Evolutionary conservation across 208 protist genomes (phyloP), one percentile per base, ranked within the genome.

Genomic region (Acanthamoeba sp.): DNA sequence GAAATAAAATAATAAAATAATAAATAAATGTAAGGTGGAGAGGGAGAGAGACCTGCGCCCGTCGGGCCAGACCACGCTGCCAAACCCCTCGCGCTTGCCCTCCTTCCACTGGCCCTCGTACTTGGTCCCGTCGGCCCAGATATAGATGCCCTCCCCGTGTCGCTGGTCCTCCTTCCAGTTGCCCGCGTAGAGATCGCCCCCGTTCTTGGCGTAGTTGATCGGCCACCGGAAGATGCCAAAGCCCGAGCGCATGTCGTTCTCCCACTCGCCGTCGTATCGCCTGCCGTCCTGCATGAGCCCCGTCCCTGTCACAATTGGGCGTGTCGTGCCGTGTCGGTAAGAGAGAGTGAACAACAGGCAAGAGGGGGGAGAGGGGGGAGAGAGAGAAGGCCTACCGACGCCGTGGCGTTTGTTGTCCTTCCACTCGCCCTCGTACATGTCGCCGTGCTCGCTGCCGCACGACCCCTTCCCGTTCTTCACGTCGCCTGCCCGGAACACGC

Each of bases 71-170:
- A 50, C 78, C 9, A 93, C 94, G 24, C 27, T 69, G 36, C 95
- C 95, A 27, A n/a, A 64, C 59, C 95, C 95, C 4, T 96, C 36
- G 5, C 94, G 80, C 45, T 94, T 95, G 48, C 90, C 90, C 38
- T 93, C 89, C 76, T 89, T 55, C 76, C 94, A 96, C 84, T 94
- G 32, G 10, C 95, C 95, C 59, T 91, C 94, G 94, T 95, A 96
- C 20, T 20, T n/a, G 29, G 38, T 94, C 18, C 80, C 76, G 42
- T 80, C 52, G 29, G 42, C 27, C 71, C 42, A 85, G 2, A 50
- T 32, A 59, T 85, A 71, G 22, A 48, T 20, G 97, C 98, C 22
- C 96, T 95, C 27, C 18, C 84, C 84, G 52, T 90, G 52, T 48
- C 93, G 57, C 45, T 94, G 95, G 66, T 62, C 76, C 34, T 85